phyloP scores from a whole-genome alignment of 768 basidiomycete genomes.

The Strobilomyces dryophilus region DNA sequence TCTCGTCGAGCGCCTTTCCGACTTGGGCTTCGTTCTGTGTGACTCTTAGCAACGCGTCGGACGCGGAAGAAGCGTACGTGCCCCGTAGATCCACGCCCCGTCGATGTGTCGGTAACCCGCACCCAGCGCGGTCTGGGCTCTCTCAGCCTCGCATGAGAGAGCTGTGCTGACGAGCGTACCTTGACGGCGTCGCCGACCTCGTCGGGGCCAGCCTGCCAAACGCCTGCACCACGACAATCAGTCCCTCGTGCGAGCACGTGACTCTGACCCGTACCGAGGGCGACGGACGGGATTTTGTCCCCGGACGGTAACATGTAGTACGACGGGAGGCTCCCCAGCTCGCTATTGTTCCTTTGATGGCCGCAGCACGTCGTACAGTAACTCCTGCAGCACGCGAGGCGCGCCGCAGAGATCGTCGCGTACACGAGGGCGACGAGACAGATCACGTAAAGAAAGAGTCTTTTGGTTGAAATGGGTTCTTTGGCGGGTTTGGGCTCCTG shows the following conservation, averaged over 20 bases:
- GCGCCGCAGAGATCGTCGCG: constrained; percentile 13
- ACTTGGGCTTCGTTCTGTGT: constrained; percentile 68
- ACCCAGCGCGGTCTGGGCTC: constrained; percentile 47
- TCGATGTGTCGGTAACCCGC: constrained; percentile 72
- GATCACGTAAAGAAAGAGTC: constrained; percentile 19
- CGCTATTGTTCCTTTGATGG: constrained; percentile 19
- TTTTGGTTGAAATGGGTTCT: constrained; percentile 15
- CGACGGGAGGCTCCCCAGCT: constrained; percentile 32
- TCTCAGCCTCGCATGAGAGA: neutral
- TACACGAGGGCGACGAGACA: constrained; percentile 22
- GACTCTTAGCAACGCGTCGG: neutral
- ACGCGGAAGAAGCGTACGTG: constrained; percentile 24
- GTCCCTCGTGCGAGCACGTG: neutral
- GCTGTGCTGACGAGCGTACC: constrained; percentile 26
- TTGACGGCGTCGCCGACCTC: constrained; percentile 70
- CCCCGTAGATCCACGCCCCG: constrained; percentile 67
- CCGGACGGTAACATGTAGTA: constrained; percentile 63
- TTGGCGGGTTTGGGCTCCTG: neutral
- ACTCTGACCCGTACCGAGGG: constrained; percentile 43
- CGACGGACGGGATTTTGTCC: constrained; percentile 62
- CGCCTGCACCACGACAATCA: constrained; percentile 37
- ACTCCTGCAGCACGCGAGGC: constrained; percentile 19
- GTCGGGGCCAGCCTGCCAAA: constrained; percentile 54
- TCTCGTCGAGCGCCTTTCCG: constrained; percentile 55
- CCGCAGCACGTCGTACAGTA: constrained; percentile 18